Evolutionary conservation across 2,329 filamentous ascomycete genomes (phyloP), one percentile per base, ranked within the genome.

Genomic region (Talaromyces sp.): DNA sequence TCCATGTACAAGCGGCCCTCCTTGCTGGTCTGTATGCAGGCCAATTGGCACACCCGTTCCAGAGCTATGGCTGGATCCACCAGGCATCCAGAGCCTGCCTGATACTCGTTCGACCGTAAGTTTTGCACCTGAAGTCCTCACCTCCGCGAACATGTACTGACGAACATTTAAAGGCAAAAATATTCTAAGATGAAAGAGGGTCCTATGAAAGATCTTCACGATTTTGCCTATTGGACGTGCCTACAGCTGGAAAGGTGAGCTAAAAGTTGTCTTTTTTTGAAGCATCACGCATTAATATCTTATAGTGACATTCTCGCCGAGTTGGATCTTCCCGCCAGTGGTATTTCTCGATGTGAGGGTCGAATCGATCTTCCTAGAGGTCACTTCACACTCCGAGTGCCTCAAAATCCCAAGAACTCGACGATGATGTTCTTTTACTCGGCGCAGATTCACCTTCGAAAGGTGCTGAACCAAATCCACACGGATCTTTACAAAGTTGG

Each of bases 221-320:
- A 89, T 15, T 83, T 96, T 67, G 89, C 91, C 0, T 97, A 93
- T 69, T 98, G 93, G 93, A 95, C 93, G 8, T 96, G 91, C 72
- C 79, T 97, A 65, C 93, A 98, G 71, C 82, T 98, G 11, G 93
- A 98, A 75, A 96, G 88, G 89, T 91, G 74, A 67, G 75, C 60
- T 9, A n/a, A 15, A 25, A 17, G 19, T 8, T 17, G 30, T 53
- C 3, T 17, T 28, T 27, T 27, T 3, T 27, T 13, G 15, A 17
- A 28, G 3, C 27, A 28, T 28, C 9, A 4, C 32, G 17, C 15
- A 32, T 22, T 53, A 30, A 53, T 11, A 65, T 59, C 13, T 30
- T 53, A 17, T 61, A 92, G 92, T 74, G 93, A 98, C 73, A 91
- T 98, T 53, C 83, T 97, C 54, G 95, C 95, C 3, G 95, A 99